Evolutionary conservation across 805 yeast genomes (phyloP).

Genomic region (Yamadazyma sp.): DNA sequence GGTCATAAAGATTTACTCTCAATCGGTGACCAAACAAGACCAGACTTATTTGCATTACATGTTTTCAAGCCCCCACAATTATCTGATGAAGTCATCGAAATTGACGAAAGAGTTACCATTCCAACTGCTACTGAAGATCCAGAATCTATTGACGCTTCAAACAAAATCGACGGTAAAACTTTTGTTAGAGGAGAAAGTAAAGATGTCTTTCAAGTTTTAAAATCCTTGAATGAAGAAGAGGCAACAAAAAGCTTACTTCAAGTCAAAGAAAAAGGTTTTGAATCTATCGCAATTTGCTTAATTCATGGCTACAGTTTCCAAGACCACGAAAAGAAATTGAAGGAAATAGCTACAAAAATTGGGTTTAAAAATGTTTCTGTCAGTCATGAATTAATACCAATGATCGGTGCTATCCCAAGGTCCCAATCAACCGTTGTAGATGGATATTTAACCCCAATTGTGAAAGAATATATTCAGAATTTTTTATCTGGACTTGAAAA

Average conservation of each 20-base stretch:
- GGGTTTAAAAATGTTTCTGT: constrained; percentile 34
- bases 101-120: constrained; percentile 86
- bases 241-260: constrained; percentile 18
- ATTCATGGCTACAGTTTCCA: constrained; percentile 53
- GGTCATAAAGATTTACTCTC: constrained; percentile 79
- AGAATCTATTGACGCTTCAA: constrained; percentile 7
- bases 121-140: constrained; percentile 62
- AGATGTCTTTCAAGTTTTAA: constrained; percentile 21
- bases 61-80: constrained; percentile 66
- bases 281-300: constrained; percentile 29
- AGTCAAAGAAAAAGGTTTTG: constrained; percentile 18
- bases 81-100: constrained; percentile 71
- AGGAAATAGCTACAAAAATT: constrained; percentile 47
- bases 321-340: constrained; percentile 51
- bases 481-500: constrained; percentile 57
- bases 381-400: constrained; percentile 33
- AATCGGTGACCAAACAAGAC: constrained; percentile 89
- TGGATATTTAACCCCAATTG: constrained; percentile 35
- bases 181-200: constrained; percentile 23
- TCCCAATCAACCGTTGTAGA: constrained; percentile 37
- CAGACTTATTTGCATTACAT: constrained; percentile 76
- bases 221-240: constrained; percentile 20
- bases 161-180: constrained; percentile 21
- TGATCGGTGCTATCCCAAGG: constrained; percentile 35
- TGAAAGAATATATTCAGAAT: constrained; percentile 52